Conservation (phyloP, 2,329 filamentous ascomycete species). For the Claviceps humidiphila region DNA sequence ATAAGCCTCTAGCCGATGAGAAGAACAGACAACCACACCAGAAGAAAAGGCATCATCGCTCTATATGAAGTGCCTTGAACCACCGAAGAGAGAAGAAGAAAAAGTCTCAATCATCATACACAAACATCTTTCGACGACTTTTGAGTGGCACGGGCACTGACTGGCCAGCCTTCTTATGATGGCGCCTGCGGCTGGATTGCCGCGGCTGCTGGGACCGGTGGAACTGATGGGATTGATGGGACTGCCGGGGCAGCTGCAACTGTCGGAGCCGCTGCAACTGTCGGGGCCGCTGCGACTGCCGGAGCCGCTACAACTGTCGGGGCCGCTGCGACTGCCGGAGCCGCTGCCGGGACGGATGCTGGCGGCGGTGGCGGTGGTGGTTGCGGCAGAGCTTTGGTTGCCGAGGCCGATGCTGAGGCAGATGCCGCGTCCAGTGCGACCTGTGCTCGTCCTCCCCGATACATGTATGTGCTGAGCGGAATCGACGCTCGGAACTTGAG, state of each 20-base stretch:
- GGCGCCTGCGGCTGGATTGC: slow-evolving; percentile 13
- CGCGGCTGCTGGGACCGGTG: slow-evolving; percentile 8
- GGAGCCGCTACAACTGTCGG: not conserved
- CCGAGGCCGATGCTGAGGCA: slow-evolving; percentile 10
- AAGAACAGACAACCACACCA: not conserved
- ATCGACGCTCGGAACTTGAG: slow-evolving; percentile 49
- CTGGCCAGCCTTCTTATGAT: slow-evolving; percentile 8
- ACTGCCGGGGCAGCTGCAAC: slow-evolving; percentile 5
- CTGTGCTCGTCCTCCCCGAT: slow-evolving; percentile 24
- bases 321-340: not conserved
- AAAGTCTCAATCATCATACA: slow-evolving; percentile 11
- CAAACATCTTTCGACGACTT: slow-evolving; percentile 6
- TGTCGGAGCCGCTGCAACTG: too few relatives aligned
- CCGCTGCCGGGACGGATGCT: not conserved
- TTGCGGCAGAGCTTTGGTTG: not conserved
- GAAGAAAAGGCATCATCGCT: slow-evolving; percentile 3
- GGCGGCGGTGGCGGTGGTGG: slow-evolving; percentile 7
- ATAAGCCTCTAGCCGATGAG: not conserved
- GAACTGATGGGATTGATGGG: slow-evolving; percentile 5
- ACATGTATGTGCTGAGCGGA: slow-evolving; percentile 32
- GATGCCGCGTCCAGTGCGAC: slow-evolving; percentile 16
- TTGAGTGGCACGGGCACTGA: not conserved
- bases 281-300: not conserved
- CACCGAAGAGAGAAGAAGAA: not conserved
- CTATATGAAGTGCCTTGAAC: not conserved